Evolutionary conservation across 1,284 basidiomycete species (phyloP), one percentile per base, ranked within the genome.

Genomic region (Malassezia japonica): DNA sequence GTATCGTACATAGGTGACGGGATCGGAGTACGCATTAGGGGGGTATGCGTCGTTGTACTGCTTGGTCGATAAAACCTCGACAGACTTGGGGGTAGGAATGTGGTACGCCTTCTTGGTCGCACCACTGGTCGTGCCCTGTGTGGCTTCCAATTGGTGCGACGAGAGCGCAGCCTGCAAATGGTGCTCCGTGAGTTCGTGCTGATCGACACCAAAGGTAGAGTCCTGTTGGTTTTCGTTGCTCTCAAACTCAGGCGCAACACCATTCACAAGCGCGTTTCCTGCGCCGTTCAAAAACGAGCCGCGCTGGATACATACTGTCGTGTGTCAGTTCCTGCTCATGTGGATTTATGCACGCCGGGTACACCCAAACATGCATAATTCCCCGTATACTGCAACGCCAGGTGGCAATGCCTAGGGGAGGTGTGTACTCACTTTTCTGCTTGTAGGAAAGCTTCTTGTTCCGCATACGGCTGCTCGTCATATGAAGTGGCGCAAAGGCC

Each of bases 1-100:
- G 41, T 83, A 87, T 56, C 83, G 82, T 54, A 94, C 80, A 73
- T 88, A 92, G 0, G 84, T 81, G 35, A 79, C 60, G 15, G 67
- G 68, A 48, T 72, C 67, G 25, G 60, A 62, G 48, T 69, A 72
- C 23, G 64, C 63, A 38, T 64, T 63, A 0, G 60, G 46, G n/a
- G 62, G 67, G 36, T 72, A 72, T 13, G 67, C 60, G 37, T 61
- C 35, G 21, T 56, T 40, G 45, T 65, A 65, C 38, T 67, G 61
- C 10, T 53, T 48, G 29, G 56, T 48, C 23, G 56, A 54, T 1
- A 72, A 58, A 9, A 65, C 62, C 15, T 55, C 59, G 36, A 64
- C 62, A 32, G 63, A 56, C 28, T 70, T 63, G 7, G 70, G 70
- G 6, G 69, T 70, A n/a, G 70, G 70, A 46, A 72, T 72, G 56